Evolutionary conservation across 257 asterid species (phyloP).

Genomic region (Fraxinus americana): DNA sequence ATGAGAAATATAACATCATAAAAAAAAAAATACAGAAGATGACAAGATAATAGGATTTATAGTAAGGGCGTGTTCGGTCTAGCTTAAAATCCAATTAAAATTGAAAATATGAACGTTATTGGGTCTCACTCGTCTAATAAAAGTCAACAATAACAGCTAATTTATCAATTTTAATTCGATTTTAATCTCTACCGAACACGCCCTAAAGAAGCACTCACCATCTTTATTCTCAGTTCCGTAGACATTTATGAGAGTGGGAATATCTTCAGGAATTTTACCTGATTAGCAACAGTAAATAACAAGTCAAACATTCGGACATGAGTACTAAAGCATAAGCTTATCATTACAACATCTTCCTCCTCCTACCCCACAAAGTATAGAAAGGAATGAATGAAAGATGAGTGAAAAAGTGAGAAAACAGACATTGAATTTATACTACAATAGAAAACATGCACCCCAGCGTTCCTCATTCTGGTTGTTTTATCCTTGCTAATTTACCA

Average conservation of each 20-base stretch:
- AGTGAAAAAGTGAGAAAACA: not conserved
- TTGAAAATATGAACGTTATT: too few relatives aligned
- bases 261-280: constrained; percentile 56
- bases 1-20: not conserved
- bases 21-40: constrained; percentile 9
- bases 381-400: constrained; percentile 11
- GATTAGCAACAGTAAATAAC: constrained; percentile 21
- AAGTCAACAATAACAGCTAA: too few relatives aligned
- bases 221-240: constrained; percentile 43
- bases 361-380: not conserved
- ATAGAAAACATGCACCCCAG: not conserved
- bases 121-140: too few relatives aligned
- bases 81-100: too few relatives aligned
- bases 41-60: constrained; percentile 14
- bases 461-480: not conserved
- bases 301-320: not conserved
- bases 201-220: constrained; percentile 40
- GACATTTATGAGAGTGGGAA: constrained; percentile 43
- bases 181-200: too few relatives aligned
- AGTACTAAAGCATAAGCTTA: not conserved
- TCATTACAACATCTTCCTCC: constrained; percentile 7
- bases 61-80: not conserved
- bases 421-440: not conserved
- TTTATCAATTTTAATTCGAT: too few relatives aligned
- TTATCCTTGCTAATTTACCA: not conserved